These are phyloP conservation scores for Cytospora mali DNA, from an alignment of 2,329 filamentous ascomycete species.

Conservation along the genomic window DNA sequence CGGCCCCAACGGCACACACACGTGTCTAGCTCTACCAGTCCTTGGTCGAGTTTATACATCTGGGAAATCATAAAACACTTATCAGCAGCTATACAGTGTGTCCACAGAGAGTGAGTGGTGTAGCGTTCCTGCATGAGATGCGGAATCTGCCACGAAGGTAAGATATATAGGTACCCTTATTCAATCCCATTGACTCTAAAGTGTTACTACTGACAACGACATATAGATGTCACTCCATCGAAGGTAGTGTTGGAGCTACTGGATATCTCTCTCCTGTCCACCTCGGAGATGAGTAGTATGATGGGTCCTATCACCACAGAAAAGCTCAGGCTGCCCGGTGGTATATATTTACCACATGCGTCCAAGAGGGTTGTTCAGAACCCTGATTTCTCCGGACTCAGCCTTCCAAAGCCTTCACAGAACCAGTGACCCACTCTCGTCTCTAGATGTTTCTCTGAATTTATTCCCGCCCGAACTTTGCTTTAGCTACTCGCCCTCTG, in stretches of 20 bases:
- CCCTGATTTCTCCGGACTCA: not conserved
- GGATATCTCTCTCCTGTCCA: not conserved
- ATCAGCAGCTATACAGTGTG: not conserved
- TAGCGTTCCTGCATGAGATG: not conserved
- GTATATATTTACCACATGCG: not conserved
- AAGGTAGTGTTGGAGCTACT: not conserved
- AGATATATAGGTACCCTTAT: too few relatives aligned
- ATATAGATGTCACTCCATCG: not conserved
- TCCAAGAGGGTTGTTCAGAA: not conserved
- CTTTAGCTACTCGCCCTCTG: not conserved
- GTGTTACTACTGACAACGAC: not conserved
- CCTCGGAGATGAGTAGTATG: not conserved
- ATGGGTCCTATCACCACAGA: not conserved
- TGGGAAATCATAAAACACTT: not conserved
- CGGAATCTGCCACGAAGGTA: constrained; percentile 7
- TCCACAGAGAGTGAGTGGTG: not conserved
- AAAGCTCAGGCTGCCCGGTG: not conserved
- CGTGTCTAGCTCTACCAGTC: not conserved
- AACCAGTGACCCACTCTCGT: not conserved
- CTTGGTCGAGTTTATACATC: not conserved
- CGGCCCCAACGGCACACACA: not conserved
- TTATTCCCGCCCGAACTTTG: constrained; percentile 8
- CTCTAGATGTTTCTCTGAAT: not conserved
- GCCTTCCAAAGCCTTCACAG: not conserved
- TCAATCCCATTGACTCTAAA: not conserved